A percentile compares a stretch with the other conserved stretches of the same genome.
These are phyloP conservation scores for Yarrowia galli DNA, from an alignment of 1,139 yeast genomes.

Conservation along the genomic window DNA sequence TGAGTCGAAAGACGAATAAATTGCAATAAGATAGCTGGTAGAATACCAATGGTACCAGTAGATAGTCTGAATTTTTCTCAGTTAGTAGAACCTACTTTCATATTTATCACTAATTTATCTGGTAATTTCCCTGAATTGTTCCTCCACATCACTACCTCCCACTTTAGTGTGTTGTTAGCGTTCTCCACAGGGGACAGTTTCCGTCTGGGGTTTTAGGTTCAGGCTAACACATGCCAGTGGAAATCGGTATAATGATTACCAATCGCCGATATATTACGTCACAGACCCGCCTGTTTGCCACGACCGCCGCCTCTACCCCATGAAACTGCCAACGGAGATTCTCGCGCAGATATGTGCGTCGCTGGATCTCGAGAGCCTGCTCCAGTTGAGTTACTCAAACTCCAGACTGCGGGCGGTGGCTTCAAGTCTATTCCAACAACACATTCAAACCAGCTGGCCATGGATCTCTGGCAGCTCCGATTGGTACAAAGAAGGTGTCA, in stretches of 20 bases:
- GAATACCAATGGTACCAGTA: no score
- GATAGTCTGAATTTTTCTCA: no score
- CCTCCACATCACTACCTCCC: no score
- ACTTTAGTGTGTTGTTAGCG: no score
- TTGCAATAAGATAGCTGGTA: no score
- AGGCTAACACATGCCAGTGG: neutral
- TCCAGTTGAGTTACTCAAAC: neutral
- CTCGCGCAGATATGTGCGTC: neutral
- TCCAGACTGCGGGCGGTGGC: conserved; percentile 10
- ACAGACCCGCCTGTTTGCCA: neutral
- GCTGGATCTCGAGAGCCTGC: conserved; percentile 8
- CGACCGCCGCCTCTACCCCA: neutral
- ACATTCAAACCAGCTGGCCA: conserved; percentile 10
- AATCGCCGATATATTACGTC: conserved; percentile 1
- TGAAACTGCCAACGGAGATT: conserved; percentile 16
- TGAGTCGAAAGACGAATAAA: no score
- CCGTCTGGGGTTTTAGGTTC: neutral
- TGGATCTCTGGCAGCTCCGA: conserved; percentile 10
- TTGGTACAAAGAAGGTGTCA: conserved; percentile 15
- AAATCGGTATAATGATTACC: neutral
- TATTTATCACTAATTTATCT: no score
- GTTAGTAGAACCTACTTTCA: no score
- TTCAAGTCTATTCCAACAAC: neutral
- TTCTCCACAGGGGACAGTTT: no score
- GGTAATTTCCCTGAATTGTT: no score